phyloP scores from a whole-genome alignment of 495 filamentous ascomycete genomes.

The Entonaema liquescens region DNA sequence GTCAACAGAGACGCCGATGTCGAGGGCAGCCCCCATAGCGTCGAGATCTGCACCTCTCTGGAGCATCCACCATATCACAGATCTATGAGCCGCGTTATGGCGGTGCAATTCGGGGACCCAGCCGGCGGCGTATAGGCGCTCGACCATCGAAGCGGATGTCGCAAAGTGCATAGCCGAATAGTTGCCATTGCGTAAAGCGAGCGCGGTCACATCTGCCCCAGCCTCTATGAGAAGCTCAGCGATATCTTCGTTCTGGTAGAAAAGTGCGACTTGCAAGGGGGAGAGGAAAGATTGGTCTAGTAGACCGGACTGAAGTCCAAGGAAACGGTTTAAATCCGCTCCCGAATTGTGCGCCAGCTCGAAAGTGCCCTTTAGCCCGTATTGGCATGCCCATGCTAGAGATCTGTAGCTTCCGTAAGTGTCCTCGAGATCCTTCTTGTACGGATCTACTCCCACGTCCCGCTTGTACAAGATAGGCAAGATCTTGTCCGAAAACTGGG shows the following conservation, averaged over 20 bases:
- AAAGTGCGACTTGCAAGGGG: not conserved
- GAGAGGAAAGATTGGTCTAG: not conserved
- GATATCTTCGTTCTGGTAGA: not conserved
- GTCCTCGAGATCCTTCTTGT: not conserved
- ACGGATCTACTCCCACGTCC: not conserved
- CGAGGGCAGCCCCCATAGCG: not conserved
- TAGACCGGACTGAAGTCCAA: not conserved
- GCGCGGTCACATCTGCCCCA: not conserved
- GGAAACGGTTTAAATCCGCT: not conserved
- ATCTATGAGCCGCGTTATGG: not conserved
- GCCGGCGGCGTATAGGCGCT: not conserved
- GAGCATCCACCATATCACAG: constrained; percentile 1
- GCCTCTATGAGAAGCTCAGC: not conserved
- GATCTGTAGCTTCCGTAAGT: not conserved
- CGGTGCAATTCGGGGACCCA: not conserved
- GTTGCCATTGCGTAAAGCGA: not conserved
- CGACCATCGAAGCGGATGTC: not conserved
- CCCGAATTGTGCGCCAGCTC: not conserved
- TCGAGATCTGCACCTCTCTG: not conserved
- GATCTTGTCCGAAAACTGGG: not conserved
- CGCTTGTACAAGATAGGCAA: not conserved
- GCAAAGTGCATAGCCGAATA: constrained; percentile 9
- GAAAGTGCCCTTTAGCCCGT: not conserved
- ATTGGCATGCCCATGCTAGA: not conserved
- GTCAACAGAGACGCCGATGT: not conserved